Percentiles rank a stretch among this genome's conserved stretches.
phyloP scores from a whole-genome alignment of 2,329 filamentous ascomycete genomes.

The Raffaelea deltoideospora region DNA sequence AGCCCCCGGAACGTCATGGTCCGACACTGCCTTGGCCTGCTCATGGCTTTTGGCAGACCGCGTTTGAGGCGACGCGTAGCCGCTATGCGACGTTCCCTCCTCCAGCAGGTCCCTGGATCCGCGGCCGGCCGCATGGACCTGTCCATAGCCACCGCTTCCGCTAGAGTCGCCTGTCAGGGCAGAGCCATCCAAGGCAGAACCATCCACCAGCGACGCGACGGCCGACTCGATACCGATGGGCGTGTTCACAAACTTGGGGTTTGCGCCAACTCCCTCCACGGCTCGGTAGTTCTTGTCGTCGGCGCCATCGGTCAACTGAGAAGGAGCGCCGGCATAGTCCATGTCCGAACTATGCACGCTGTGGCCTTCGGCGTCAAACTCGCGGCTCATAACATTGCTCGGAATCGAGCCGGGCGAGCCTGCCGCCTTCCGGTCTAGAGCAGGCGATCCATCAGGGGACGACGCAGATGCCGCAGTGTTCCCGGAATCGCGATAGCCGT shows the following conservation, averaged over 20 bases:
- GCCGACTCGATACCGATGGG: conserved; percentile 68
- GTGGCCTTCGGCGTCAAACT: conserved; percentile 44
- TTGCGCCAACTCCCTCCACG: conserved; percentile 55
- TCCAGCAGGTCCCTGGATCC: conserved; percentile 22
- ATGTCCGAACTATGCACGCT: conserved; percentile 36
- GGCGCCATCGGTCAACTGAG: conserved; percentile 26
- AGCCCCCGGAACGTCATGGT: too few species aligned
- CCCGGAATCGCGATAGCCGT: conserved; percentile 40
- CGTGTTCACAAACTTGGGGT: conserved; percentile 61
- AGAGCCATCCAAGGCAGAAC: conserved; percentile 54
- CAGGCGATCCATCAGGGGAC: conserved; percentile 43
- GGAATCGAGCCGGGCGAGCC: conserved; percentile 42
- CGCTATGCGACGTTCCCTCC: conserved; percentile 18
- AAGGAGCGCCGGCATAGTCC: conserved; percentile 28
- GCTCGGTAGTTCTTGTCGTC: conserved; percentile 48
- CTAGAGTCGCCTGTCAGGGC: conserved; percentile 48
- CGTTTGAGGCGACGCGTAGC: conserved; percentile 19
- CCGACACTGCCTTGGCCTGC: conserved; percentile 19
- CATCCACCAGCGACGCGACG: conserved; percentile 73
- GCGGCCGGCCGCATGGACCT: conserved; percentile 17
- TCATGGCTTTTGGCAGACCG: conserved; percentile 23
- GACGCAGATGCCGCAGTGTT: conserved; percentile 35
- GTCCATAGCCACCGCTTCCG: conserved; percentile 29
- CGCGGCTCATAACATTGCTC: conserved; percentile 30
- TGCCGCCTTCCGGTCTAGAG: conserved; percentile 21